Percentiles rank a stretch among this genome's conserved stretches.
Conservation (phyloP, 176 grass and related monocot genomes). For the Luzula sylvatica region DNA sequence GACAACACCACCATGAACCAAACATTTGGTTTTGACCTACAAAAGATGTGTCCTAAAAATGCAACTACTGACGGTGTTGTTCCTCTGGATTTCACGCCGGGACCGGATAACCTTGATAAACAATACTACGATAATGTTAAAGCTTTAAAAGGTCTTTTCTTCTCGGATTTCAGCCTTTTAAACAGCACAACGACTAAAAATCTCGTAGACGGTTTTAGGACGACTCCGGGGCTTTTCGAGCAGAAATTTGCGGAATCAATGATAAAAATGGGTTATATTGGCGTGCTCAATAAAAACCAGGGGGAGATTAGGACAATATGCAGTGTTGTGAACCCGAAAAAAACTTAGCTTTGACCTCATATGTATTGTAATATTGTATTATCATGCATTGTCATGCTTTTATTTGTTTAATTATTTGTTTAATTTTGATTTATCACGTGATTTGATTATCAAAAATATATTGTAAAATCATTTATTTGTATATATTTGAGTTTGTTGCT, state of each 20-base stretch:
- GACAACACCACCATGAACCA: neutral
- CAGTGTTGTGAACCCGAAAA: too few species aligned
- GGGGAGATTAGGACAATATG: too few species aligned
- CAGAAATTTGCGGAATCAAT: slow-evolving; percentile 36
- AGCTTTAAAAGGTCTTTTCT: slow-evolving; percentile 25
- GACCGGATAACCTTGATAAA: slow-evolving; percentile 27
- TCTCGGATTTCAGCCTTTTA: slow-evolving; percentile 35
- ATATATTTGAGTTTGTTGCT: too few species aligned
- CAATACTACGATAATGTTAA: slow-evolving; percentile 49
- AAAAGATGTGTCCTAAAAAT: slow-evolving; percentile 9
- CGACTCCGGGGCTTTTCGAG: slow-evolving; percentile 19
- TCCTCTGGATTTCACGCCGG: slow-evolving; percentile 24
- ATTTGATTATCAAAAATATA: too few species aligned
- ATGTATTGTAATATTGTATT: too few species aligned
- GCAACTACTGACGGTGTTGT: slow-evolving; percentile 30
- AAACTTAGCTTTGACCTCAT: too few species aligned
- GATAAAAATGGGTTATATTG: slow-evolving; percentile 60
- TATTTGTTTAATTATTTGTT: too few species aligned
- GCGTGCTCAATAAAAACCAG: slow-evolving; percentile 8
- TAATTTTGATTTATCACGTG: too few species aligned
- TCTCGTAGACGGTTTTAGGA: slow-evolving; percentile 33
- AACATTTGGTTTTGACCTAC: neutral
- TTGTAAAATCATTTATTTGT: too few species aligned
- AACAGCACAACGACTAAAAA: slow-evolving; percentile 28
- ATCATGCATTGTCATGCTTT: too few species aligned